Evolutionary conservation across 163 green algal species (phyloP).

Genomic region (Coccomyxa subellipsoidea): DNA sequence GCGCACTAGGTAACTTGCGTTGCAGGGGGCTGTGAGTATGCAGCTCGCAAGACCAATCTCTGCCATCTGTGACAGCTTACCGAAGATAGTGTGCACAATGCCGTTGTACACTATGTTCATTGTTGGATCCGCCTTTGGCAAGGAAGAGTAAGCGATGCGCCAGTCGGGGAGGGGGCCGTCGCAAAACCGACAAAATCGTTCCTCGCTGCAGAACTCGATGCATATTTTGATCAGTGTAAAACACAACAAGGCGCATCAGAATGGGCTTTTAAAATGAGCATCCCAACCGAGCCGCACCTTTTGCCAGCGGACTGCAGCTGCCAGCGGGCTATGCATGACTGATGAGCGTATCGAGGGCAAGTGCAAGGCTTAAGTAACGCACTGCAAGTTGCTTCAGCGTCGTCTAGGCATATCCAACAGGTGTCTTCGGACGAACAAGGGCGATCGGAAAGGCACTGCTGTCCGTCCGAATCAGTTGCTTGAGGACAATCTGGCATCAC

Average conservation of each 20-base stretch:
- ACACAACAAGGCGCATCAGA: not conserved
- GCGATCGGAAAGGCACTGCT: not conserved
- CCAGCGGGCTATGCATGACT: conserved; percentile 47
- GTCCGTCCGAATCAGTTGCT: too few species aligned
- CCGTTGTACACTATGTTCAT: conserved; percentile 48
- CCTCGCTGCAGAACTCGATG: conserved; percentile 6
- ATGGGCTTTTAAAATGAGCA: not conserved
- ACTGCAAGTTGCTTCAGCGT: not conserved
- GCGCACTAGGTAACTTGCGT: too few species aligned
- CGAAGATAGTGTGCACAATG: conserved; percentile 27
- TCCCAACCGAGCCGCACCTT: too few species aligned
- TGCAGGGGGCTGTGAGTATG: too few species aligned
- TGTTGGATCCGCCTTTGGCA: conserved; percentile 34
- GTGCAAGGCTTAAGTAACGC: conserved; percentile 24
- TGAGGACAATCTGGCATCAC: too few species aligned
- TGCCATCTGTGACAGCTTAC: too few species aligned
- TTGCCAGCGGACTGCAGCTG: conserved; percentile 48
- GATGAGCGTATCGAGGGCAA: conserved; percentile 38
- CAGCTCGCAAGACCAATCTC: too few species aligned
- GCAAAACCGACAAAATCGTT: conserved; percentile 45
- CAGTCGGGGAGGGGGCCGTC: conserved; percentile 38
- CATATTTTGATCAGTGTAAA: not conserved
- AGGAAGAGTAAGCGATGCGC: conserved; percentile 19
- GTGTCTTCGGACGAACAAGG: conserved; percentile 6
- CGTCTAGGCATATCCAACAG: conserved; percentile 40